These are phyloP conservation scores for Giardia muris DNA, from an alignment of 208 protist genomes.

Conservation along the genomic window DNA sequence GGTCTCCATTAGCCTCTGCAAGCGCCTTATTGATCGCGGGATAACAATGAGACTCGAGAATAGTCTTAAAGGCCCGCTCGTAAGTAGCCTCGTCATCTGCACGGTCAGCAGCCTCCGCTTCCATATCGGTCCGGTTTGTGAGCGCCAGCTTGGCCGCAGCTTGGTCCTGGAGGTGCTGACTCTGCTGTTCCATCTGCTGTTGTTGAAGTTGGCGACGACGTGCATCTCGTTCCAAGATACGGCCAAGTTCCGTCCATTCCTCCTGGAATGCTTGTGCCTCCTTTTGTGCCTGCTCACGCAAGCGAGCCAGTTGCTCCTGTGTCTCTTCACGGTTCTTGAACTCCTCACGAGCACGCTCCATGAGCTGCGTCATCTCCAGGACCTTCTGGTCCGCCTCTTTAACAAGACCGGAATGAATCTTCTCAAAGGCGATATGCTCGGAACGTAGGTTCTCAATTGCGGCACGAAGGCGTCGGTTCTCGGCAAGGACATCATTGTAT, in stretches of 20 bases:
- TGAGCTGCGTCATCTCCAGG: neutral
- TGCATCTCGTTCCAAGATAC: neutral
- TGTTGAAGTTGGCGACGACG: neutral
- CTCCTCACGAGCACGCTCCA: neutral
- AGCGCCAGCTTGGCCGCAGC: neutral
- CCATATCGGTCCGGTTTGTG: neutral
- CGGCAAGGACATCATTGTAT: slow-evolving; percentile 10
- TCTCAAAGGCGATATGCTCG: slow-evolving; percentile 14
- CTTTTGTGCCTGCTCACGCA: slow-evolving; percentile 2
- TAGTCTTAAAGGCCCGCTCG: neutral
- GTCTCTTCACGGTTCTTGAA: neutral
- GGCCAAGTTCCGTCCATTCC: neutral
- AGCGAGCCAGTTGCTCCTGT: neutral
- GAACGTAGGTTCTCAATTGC: neutral
- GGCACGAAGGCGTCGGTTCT: neutral
- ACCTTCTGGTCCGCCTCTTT: neutral
- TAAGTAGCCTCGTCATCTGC: neutral
- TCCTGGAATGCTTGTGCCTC: neutral
- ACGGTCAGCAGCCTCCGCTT: neutral
- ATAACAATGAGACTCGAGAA: slow-evolving; percentile 6
- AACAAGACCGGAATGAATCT: slow-evolving; percentile 6
- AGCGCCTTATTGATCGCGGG: neutral
- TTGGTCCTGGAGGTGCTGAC: neutral
- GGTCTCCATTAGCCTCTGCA: neutral
- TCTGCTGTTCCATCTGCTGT: slow-evolving; percentile 1